These are phyloP conservation scores for Solanum neorickii DNA, from an alignment of 257 asterid genomes.

Conservation along the genomic window DNA sequence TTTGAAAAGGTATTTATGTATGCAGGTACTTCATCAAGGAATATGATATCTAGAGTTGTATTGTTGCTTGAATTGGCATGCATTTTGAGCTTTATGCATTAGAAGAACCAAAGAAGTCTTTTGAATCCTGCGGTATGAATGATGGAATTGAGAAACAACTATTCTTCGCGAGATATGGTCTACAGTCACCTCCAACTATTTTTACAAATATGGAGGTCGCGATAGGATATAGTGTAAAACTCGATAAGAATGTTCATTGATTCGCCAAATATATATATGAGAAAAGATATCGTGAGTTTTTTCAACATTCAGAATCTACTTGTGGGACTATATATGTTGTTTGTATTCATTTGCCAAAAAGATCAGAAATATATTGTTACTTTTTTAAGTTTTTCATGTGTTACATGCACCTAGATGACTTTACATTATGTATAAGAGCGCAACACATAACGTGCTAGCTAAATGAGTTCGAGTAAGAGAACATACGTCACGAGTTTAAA, in stretches of 20 bases:
- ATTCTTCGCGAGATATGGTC: not conserved
- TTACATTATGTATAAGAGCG: not conserved
- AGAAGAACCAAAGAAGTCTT: not conserved
- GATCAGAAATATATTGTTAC: not conserved
- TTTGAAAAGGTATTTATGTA: not conserved
- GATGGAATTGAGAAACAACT: not conserved
- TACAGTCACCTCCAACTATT: not conserved
- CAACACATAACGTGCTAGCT: not conserved
- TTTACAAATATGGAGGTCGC: not conserved
- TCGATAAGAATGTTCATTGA: not conserved
- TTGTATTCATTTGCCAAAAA: not conserved
- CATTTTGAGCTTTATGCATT: constrained; percentile 5
- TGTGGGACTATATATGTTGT: not conserved
- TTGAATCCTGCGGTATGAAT: not conserved
- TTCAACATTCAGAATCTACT: not conserved
- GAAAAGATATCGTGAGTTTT: not conserved
- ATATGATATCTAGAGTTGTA: not conserved
- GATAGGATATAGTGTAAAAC: not conserved
- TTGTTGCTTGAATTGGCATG: constrained; percentile 14
- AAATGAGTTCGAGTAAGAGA: not conserved
- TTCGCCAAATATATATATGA: not conserved
- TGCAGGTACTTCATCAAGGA: constrained; percentile 22
- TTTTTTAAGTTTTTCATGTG: not conserved
- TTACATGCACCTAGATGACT: not conserved
- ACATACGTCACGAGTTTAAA: not conserved